Evolutionary conservation across 768 basidiomycete species (phyloP), one percentile per base, ranked within the genome.

Genomic region (Lactifluus piperatus): DNA sequence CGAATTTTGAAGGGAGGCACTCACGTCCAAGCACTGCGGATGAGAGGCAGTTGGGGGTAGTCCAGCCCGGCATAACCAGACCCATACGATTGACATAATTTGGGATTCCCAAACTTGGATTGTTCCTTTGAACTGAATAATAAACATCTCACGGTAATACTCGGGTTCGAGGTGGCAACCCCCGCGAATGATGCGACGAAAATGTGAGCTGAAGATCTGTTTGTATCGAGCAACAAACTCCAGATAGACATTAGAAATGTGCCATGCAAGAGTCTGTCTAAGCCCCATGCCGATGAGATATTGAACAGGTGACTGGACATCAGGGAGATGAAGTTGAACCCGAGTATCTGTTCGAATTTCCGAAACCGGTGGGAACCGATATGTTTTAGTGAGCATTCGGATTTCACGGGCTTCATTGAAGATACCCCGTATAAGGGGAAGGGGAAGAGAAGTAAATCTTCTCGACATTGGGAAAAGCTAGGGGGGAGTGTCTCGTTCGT

Each of bases 271-370:
- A 18, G 34, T 6, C 2, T 47, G 59, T 8, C 20, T n/a, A 39
- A 60, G 36, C 14, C 58, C 59, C 43, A 46, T 32, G 16, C 46
- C 27, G 2, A 56, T 39, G 9, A 60, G 39, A 36, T 51, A 39
- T 26, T 56, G 59, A 4, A 44, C 9, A 3, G 59, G 39, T 46
- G 30, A 1, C 11, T 2, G 30, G 2, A 51, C 43, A 26, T 56
- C 54, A 1, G 59, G 59, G 20, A 60, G 49, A 7, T 45, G 46
- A 22, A 55, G 41, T 9, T 6, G 34, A 44, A 24, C 22, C 9
- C 24, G 22, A n/a, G 36, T 9, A 1, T 6, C 3, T 1, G 26
- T 0, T 1, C 2, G 11, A 6, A n/a, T 11, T 30, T 32, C 49
- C n/a, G 27, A 2, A 24, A 22, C 9, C 4, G 5, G 27, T 16